These are phyloP conservation scores for Graphilbum sp. DNA, from an alignment of 2,329 filamentous ascomycete genomes.

Conservation along the genomic window DNA sequence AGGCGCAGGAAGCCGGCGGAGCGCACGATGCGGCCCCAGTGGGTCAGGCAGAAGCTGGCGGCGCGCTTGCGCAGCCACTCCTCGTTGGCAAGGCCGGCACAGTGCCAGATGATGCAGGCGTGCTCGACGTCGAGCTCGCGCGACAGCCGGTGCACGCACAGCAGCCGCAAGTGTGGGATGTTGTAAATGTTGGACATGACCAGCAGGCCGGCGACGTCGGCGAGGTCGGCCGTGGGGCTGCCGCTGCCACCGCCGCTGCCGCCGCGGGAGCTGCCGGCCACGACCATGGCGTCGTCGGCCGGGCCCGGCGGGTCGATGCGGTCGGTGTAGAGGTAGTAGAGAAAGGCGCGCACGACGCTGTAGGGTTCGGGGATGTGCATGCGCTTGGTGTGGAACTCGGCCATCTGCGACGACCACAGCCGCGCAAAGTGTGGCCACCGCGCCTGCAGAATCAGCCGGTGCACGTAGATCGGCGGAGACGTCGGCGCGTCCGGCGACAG, in stretches of 20 bases:
- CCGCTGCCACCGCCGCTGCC: background rate
- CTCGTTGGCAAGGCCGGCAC: slow-evolving; percentile 75
- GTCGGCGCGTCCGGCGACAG: slow-evolving; percentile 45
- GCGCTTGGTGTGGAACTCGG: slow-evolving; percentile 88
- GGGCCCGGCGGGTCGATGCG: slow-evolving; percentile 48
- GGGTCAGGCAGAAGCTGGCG: slow-evolving; percentile 73
- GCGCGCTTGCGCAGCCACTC: slow-evolving; percentile 86
- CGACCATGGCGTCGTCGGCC: slow-evolving; percentile 21
- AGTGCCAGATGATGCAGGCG: slow-evolving; percentile 92
- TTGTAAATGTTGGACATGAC: slow-evolving; percentile 98
- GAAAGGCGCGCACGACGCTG: slow-evolving; percentile 79
- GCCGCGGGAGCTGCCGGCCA: too few species aligned
- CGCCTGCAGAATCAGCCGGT: slow-evolving; percentile 83
- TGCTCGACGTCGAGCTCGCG: slow-evolving; percentile 89
- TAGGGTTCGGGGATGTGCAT: slow-evolving; percentile 98
- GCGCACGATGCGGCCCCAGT: slow-evolving; percentile 89
- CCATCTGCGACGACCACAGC: slow-evolving; percentile 86
- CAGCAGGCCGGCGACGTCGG: slow-evolving; percentile 81
- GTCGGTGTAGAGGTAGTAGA: slow-evolving; percentile 95
- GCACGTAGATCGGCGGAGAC: slow-evolving; percentile 79
- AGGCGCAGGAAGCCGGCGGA: slow-evolving; percentile 75
- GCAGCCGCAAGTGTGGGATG: slow-evolving; percentile 76
- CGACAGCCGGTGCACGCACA: slow-evolving; percentile 80
- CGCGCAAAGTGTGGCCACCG: slow-evolving; percentile 95
- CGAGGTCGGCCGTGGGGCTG: slow-evolving; percentile 54